Base-by-base conservation (phyloP, 2,329 filamentous ascomycete genomes). In the Corinectria fuckeliana region DNA sequence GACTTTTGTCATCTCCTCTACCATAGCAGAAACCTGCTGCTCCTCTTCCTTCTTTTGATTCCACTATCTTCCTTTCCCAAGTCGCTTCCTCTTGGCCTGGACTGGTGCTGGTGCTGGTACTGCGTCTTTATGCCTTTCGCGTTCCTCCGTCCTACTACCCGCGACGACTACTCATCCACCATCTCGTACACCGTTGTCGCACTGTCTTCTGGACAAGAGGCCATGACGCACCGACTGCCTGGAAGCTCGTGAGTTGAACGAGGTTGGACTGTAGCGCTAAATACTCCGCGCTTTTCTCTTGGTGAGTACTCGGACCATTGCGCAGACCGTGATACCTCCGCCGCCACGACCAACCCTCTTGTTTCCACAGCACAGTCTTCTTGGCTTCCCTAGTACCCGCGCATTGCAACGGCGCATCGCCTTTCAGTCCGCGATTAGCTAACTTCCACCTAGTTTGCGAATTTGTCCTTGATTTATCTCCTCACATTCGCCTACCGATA, bases 51-150 rank as follows among this genome's bases (percentile, higher is more conserved):
- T 52, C 44, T 55, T 56, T 59, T 55, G 32, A 36, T 36, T 18
- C 21, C 56, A 52, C 26, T 58, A 36, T 25, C 47, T 23, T 51
- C 44, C 20, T 53, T 61, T 56, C 52, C 50, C 52, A 56, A 55
- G 30, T 59, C 32, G 50, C 59, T 61, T 58, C 56, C 21, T 64
- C 55, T 66, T 51, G 58, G 58, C 56, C 63, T 60, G 51, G 60
- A 58, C 56, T 60, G 58, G 62, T 59, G 57, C 66, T 66, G 51
- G 68, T 70, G 59, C 62, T 68, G 65, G 63, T 70, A 44, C 63
- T 67, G 64, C 54, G 56, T 58, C 54, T 60, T 60, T 47, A 60
- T 59, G 61, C 63, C 44, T 42, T 48, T 57, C 47, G 52, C 51
- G 48, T 53, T 21, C 18, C 30, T 34, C 50, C 26, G 32, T 47